phyloP scores from a whole-genome alignment of 2,329 filamentous ascomycete species.

The Curvularia spicifera region DNA sequence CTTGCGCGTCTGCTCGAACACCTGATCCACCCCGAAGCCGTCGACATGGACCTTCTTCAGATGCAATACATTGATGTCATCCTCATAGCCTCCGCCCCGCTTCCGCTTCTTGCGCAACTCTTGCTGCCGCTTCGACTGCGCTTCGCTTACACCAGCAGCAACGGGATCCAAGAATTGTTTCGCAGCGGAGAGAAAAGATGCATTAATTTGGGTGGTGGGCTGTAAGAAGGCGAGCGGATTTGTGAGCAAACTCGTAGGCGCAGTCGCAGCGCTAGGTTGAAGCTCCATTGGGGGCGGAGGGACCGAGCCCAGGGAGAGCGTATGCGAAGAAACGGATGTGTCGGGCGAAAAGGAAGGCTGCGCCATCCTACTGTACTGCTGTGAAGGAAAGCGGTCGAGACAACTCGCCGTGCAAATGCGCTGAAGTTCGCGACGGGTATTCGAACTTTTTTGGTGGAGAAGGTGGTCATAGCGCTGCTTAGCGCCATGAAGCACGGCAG shows the following conservation, averaged over 20 bases:
- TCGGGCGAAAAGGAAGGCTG: constrained; percentile 46
- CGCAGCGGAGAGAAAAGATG: constrained; percentile 74
- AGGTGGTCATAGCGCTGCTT: constrained; percentile 15
- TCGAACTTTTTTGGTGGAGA: constrained; percentile 23
- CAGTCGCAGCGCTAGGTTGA: constrained; percentile 45
- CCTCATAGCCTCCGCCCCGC: constrained; percentile 60
- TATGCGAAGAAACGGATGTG: constrained; percentile 50
- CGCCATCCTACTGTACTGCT: constrained; percentile 35
- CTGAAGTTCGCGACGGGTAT: constrained; percentile 12
- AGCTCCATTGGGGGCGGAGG: constrained; percentile 47
- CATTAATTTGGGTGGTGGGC: constrained; percentile 70
- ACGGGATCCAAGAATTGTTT: constrained; percentile 82
- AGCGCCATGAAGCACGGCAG: background rate
- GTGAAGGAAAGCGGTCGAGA: background rate
- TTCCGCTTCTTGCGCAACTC: constrained; percentile 78
- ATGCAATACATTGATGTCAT: constrained; percentile 65
- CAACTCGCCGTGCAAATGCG: constrained; percentile 4
- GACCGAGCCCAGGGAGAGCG: constrained; percentile 47
- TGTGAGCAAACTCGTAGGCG: constrained; percentile 65
- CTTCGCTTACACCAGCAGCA: constrained; percentile 73
- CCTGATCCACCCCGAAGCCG: constrained; percentile 85
- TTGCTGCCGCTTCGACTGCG: constrained; percentile 72
- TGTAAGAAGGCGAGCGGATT: constrained; percentile 79
- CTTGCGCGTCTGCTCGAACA: constrained; percentile 91
- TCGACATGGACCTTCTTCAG: constrained; percentile 83